Conservation (phyloP, 768 basidiomycete genomes). For the Hemileccinum rubropunctum region DNA sequence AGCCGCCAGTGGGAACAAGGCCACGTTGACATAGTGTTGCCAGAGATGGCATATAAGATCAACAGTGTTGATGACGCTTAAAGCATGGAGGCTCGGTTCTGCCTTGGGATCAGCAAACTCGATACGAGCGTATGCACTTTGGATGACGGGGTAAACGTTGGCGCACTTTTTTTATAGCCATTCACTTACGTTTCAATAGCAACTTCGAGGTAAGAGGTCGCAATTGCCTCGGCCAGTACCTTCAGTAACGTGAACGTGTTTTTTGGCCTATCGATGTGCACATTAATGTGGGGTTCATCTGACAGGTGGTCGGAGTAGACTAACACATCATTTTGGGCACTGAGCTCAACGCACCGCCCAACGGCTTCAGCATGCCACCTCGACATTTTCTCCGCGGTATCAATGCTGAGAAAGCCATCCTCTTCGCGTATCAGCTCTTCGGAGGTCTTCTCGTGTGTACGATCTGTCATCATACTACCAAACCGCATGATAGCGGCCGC, state of each 20-base stretch:
- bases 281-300: constrained; percentile 1
- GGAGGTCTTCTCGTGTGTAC: constrained; percentile 45
- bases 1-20: constrained; percentile 81
- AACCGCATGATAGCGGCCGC: constrained; percentile 89
- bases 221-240: constrained; percentile 84
- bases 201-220: constrained; percentile 81
- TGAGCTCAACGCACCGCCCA: constrained; percentile 91
- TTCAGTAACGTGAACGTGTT: constrained; percentile 81
- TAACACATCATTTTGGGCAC: constrained; percentile 78
- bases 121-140: constrained; percentile 66
- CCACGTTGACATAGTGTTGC: constrained; percentile 94
- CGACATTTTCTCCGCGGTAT: constrained; percentile 84
- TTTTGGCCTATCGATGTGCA: constrained; percentile 62
- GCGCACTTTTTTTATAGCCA: background rate
- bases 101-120: constrained; percentile 71
- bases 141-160: constrained; percentile 3
- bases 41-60: constrained; percentile 94
- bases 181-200: constrained; percentile 84
- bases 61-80: constrained; percentile 63
- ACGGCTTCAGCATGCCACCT: constrained; percentile 98
- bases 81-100: constrained; percentile 74
- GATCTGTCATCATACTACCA: constrained; percentile 67
- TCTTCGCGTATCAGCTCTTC: constrained; percentile 78
- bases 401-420: constrained; percentile 76
- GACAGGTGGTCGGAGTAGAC: constrained; percentile 28